A percentile compares a stretch with the other conserved stretches of the same genome.
These are phyloP conservation scores for Sugiyamaella chiloensis DNA, from an alignment of 805 yeast species.

Conservation along the genomic window DNA sequence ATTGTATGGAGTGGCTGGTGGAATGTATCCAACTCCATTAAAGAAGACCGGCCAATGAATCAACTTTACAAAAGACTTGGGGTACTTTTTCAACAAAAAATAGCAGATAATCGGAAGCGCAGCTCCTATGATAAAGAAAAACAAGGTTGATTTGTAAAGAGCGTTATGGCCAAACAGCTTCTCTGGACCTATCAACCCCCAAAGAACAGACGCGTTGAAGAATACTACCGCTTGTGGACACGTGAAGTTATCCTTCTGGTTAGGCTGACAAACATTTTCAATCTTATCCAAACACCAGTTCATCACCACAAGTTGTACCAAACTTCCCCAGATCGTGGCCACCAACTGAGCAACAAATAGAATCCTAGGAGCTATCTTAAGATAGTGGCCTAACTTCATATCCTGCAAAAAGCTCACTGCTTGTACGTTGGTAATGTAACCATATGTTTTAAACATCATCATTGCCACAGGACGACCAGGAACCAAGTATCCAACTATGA, in stretches of 20 bases:
- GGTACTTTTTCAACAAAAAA: conserved; percentile 37
- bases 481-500: conserved; percentile 60
- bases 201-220: conserved; percentile 54
- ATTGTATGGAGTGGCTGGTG: conserved; percentile 73
- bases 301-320: conserved; percentile 44
- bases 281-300: conserved; percentile 41
- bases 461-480: conserved; percentile 62
- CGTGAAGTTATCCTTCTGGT: conserved; percentile 45
- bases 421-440: conserved; percentile 52
- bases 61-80: conserved; percentile 41
- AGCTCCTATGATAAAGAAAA: conserved; percentile 60
- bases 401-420: conserved; percentile 54
- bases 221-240: conserved; percentile 47
- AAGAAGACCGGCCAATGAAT: conserved; percentile 70
- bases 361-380: conserved; percentile 60
- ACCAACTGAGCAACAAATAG: conserved; percentile 51
- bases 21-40: conserved; percentile 57
- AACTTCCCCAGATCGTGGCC: conserved; percentile 44
- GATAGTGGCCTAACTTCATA: conserved; percentile 62
- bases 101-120: conserved; percentile 42
- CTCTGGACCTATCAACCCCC: conserved; percentile 67
- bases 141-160: conserved; percentile 51
- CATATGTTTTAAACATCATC: conserved; percentile 60
- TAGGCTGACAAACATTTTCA: conserved; percentile 41
- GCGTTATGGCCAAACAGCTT: conserved; percentile 50